These are phyloP conservation scores for Paecilomyces formosus DNA, from an alignment of 2,329 filamentous ascomycete species.

Conservation along the genomic window DNA sequence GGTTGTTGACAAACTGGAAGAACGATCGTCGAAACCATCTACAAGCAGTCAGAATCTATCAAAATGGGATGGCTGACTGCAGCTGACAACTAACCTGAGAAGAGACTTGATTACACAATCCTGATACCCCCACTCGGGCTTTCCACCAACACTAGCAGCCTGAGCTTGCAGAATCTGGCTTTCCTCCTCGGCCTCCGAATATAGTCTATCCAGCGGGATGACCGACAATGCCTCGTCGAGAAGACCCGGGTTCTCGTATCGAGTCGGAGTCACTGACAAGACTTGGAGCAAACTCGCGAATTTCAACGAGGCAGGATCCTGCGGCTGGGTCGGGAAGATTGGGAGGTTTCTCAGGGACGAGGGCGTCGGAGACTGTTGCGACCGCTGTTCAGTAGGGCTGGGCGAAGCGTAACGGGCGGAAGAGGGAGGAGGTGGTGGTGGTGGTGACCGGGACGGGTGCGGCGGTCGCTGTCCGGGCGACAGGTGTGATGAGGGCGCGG, in stretches of 20 bases:
- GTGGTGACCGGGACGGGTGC: constrained; percentile 27
- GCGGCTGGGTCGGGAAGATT: constrained; percentile 66
- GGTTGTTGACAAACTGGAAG: constrained; percentile 96
- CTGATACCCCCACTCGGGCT: constrained; percentile 92
- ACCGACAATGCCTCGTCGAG: constrained; percentile 83
- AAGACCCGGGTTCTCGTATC: constrained; percentile 93
- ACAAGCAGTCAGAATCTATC: constrained; percentile 8
- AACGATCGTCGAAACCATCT: constrained; percentile 96
- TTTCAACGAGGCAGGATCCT: constrained; percentile 62
- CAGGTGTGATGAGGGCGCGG: constrained; percentile 28
- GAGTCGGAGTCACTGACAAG: constrained; percentile 78
- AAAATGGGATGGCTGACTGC: constrained; percentile 9
- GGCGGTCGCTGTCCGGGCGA: constrained; percentile 19
- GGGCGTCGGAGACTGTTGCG: constrained; percentile 45
- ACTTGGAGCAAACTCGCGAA: constrained; percentile 78
- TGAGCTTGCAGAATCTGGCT: constrained; percentile 79
- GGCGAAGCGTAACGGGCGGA: constrained; percentile 23
- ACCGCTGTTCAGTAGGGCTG: constrained; percentile 15
- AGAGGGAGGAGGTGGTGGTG: constrained; percentile 23
- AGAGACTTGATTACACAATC: constrained; percentile 90
- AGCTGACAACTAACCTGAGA: constrained; percentile 55
- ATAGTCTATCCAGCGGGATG: constrained; percentile 84
- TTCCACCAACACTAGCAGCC: constrained; percentile 77
- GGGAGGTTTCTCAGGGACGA: constrained; percentile 57
- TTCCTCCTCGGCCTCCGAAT: constrained; percentile 90